Percentiles rank a stretch among this genome's conserved stretches.
phyloP scores from a whole-genome alignment of 2,329 filamentous ascomycete species.

The Dissoconium aciculare region DNA sequence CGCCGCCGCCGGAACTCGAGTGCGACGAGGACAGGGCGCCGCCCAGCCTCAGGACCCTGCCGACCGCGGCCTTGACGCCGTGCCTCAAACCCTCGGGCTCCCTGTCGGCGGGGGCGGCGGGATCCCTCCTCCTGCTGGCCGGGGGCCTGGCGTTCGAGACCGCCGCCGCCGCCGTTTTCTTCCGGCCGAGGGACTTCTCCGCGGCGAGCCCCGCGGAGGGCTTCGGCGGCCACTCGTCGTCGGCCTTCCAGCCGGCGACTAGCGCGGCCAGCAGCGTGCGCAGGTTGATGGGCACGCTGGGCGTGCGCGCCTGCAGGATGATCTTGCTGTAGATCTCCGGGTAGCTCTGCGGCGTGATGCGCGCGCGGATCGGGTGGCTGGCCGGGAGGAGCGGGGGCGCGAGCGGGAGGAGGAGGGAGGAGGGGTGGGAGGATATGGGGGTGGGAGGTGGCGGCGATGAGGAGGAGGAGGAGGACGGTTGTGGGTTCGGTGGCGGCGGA shows the following conservation, averaged over 20 bases:
- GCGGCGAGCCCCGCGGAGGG: conserved; percentile 33
- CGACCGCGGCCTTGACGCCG: too few species aligned
- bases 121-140: too few species aligned
- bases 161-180: too few species aligned
- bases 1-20: too few species aligned
- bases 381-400: conserved; percentile 58
- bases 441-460: too few species aligned
- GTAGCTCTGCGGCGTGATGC: conserved; percentile 61
- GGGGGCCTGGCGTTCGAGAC: too few species aligned
- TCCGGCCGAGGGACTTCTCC: conserved; percentile 30
- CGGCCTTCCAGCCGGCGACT: conserved; percentile 81
- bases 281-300: conserved; percentile 78
- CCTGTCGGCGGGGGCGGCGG: too few species aligned
- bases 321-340: conserved; percentile 80
- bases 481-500: conserved; percentile 2
- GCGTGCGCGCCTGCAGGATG: conserved; percentile 62
- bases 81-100: conserved; percentile 28
- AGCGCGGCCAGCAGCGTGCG: conserved; percentile 64
- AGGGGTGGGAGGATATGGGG: conserved; percentile 9
- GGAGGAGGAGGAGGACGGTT: too few species aligned
- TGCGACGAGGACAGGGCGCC: too few species aligned
- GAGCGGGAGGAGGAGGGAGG: conserved; percentile 47
- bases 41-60: too few species aligned
- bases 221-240: conserved; percentile 81
- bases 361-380: conserved; percentile 62